Percentiles rank a stretch among this genome's conserved stretches.
phyloP scores from a whole-genome alignment of 352 stramenopile species.

The Phytopythium kandeliae region DNA sequence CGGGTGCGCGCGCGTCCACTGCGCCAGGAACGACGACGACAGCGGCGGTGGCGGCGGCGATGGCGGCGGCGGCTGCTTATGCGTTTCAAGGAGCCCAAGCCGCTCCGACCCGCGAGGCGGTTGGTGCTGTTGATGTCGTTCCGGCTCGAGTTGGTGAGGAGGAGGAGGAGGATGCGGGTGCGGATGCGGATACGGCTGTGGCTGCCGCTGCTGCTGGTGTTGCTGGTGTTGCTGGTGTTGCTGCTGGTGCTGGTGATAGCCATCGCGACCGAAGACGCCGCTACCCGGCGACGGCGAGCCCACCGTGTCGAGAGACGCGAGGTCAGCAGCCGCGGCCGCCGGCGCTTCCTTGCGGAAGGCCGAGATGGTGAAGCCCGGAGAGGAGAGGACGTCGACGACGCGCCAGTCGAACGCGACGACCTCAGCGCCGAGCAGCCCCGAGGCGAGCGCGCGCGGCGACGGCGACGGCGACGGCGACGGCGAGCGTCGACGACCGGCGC shows the following conservation, averaged over 20 bases:
- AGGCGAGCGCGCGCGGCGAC: too few relatives aligned
- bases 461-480: background rate
- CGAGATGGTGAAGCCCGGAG: constrained; percentile 13
- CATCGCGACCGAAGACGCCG: too few relatives aligned
- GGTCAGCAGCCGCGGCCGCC: background rate
- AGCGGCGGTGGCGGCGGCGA: too few relatives aligned
- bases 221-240: too few relatives aligned
- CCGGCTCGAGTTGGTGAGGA: background rate
- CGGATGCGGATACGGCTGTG: too few relatives aligned
- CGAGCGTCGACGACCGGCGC: background rate
- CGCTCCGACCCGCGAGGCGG: too few relatives aligned
- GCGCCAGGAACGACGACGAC: background rate
- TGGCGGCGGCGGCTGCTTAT: too few relatives aligned
- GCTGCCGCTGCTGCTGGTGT: too few relatives aligned
- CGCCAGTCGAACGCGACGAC: constrained; percentile 12
- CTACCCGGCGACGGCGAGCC: background rate
- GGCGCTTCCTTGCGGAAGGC: constrained; percentile 11
- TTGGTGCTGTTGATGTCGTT: background rate
- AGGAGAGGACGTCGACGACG: constrained; percentile 22
- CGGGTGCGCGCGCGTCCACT: constrained; percentile 1
- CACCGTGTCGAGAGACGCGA: background rate
- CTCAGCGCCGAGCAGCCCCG: too few relatives aligned
- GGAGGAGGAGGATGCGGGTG: too few relatives aligned
- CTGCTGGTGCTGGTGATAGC: too few relatives aligned
- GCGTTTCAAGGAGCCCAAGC: too few relatives aligned